Base-by-base conservation (phyloP, 306 rosid species). In the Cicer cuneatum region DNA sequence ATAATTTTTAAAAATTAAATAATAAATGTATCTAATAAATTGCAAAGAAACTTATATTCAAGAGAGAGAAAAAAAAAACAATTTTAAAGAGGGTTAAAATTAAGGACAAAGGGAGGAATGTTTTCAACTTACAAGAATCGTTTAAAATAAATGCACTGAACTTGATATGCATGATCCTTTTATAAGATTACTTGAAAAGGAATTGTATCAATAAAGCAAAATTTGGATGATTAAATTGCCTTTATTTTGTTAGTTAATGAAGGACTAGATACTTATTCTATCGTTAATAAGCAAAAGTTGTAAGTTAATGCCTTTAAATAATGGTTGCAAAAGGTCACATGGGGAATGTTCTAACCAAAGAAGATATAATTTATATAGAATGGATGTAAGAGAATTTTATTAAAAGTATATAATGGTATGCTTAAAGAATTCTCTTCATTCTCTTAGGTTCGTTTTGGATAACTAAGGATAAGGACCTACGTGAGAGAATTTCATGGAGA, bases 401-500 rank as follows among this genome's bases (percentile, higher is more conserved):
- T 2, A 29, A 58, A 58, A 38, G 46, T 52, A 61, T 67, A 76
- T 16, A 76, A 41, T 56, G 14, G 66, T 41, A 16, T 45, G 59
- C 61, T 40, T 37, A 62, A 65, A 80, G 42, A 73, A 69, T 64
- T 73, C 74, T 4, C 42, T 71, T 73, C 54, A 72, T 76, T 66
- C 82, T 69, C 12, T 33, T 5, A 13, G 80, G 84, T 82, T 81
- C 91, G 76, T 72, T 85, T 78, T 40, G 80, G 87, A 85, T 83
- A 85, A 82, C 83, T 70, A 47, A 43, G 84, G 87, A 83, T 81
- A 81, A 78, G 71, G 75, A 73, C 58, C 7, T 77, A 49, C 16
- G 40, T 48, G 42, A 19, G 48, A 68, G 67, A 60, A 79, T 79
- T 79, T 79, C 75, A 38, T 21, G 79, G 81, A 75, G 71, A n/a